phyloP scores from a whole-genome alignment of 1,284 basidiomycete genomes.

The Ganoderma leucocontextum region DNA sequence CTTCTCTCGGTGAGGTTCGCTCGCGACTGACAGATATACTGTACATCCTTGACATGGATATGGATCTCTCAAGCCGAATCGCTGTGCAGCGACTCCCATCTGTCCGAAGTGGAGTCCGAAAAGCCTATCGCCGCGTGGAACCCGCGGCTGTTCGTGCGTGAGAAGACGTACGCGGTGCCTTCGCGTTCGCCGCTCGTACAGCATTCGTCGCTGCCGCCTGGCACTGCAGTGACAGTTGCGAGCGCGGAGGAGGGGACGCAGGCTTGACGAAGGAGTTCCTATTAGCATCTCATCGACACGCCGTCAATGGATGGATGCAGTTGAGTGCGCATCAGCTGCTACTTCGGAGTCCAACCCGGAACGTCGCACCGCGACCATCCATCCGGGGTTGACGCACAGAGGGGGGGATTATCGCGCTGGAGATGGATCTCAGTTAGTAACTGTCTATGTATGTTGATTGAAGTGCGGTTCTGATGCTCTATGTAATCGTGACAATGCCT shows the following conservation, averaged over 20 bases:
- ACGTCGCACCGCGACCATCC: not conserved
- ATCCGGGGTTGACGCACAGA: not conserved
- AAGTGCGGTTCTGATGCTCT: not conserved
- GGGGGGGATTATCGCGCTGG: not conserved
- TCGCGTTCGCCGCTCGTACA: not conserved
- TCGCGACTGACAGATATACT: not conserved
- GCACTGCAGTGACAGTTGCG: not conserved
- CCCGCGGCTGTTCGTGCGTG: not conserved
- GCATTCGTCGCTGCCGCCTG: not conserved
- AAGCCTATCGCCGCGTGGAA: slow-evolving; percentile 1
- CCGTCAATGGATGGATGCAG: too few relatives aligned
- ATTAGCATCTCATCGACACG: not conserved
- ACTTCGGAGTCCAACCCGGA: not conserved
- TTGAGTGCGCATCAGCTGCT: too few relatives aligned
- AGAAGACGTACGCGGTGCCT: not conserved
- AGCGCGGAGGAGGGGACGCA: not conserved
- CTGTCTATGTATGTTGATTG: not conserved
- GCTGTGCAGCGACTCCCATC: not conserved
- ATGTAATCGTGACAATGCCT: not conserved
- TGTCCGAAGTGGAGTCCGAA: not conserved
- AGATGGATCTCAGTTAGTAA: not conserved
- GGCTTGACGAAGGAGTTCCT: not conserved
- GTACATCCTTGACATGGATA: not conserved
- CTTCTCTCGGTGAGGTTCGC: not conserved
- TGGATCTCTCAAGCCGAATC: not conserved